These are phyloP conservation scores for Aspergillus uvarum DNA, from an alignment of 2,329 filamentous ascomycete genomes.

Conservation along the genomic window DNA sequence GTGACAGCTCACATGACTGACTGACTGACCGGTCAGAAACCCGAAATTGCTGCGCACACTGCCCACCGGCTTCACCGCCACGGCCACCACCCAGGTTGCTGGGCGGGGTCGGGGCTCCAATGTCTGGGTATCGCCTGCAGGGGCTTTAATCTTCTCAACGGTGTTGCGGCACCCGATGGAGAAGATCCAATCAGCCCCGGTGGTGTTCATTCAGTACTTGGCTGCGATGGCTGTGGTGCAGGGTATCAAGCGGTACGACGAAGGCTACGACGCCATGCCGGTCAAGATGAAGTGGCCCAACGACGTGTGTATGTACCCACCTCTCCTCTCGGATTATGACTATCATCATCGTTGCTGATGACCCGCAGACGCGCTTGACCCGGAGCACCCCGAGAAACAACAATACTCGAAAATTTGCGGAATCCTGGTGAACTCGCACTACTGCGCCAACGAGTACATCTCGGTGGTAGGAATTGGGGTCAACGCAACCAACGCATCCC, in stretches of 20 bases:
- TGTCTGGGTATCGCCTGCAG: conserved; percentile 89
- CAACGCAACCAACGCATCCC: conserved; percentile 79
- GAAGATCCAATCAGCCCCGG: conserved; percentile 69
- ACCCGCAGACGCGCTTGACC: conserved; percentile 64
- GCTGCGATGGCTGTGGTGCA: conserved; percentile 83
- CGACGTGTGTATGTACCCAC: conserved; percentile 69
- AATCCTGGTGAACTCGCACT: conserved; percentile 86
- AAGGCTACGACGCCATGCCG: conserved; percentile 71
- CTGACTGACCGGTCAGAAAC: conserved; percentile 58
- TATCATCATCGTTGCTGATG: conserved; percentile 7
- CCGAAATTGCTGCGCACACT: conserved; percentile 71
- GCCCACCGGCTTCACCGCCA: conserved; percentile 81
- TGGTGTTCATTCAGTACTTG: conserved; percentile 93
- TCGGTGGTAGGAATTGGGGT: conserved; percentile 83
- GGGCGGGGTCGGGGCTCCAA: conserved; percentile 87
- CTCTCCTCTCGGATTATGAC: neutral
- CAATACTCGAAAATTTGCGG: conserved; percentile 86
- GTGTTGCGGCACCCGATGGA: conserved; percentile 79
- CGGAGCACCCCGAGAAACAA: conserved; percentile 49
- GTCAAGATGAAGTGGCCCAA: conserved; percentile 97
- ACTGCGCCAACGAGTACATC: conserved; percentile 73
- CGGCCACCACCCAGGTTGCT: conserved; percentile 83
- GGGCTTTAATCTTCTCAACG: conserved; percentile 82
- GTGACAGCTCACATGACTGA: neutral
- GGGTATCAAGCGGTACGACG: conserved; percentile 76